phyloP scores from a whole-genome alignment of 208 protist genomes.

The Acanthamoeba quina region DNA sequence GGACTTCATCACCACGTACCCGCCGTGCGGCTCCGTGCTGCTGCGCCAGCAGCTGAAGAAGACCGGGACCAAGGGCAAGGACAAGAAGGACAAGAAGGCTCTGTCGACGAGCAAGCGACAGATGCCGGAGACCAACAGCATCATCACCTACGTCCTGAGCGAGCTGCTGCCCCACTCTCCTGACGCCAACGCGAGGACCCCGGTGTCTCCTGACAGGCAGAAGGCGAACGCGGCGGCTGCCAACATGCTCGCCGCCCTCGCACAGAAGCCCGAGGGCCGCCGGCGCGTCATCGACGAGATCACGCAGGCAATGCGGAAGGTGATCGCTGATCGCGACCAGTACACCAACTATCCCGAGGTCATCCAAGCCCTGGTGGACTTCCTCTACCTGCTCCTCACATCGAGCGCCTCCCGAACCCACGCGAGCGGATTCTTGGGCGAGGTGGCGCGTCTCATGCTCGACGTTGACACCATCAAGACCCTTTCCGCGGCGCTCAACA shows the following conservation, averaged over 20 bases:
- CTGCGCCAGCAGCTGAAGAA: conserved; percentile 61
- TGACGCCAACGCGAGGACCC: not conserved
- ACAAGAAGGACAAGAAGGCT: conserved; percentile 60
- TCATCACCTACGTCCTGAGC: conserved; percentile 60
- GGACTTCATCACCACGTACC: conserved; percentile 53
- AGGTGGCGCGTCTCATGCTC: conserved; percentile 57
- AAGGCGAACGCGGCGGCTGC: not conserved
- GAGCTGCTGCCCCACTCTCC: conserved; percentile 16
- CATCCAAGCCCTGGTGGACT: conserved; percentile 67
- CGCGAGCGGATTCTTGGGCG: conserved; percentile 56
- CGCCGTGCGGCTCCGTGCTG: conserved; percentile 56
- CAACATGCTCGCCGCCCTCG: conserved; percentile 61
- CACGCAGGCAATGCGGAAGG: conserved; percentile 41
- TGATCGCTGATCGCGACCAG: not conserved
- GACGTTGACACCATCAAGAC: conserved; percentile 68
- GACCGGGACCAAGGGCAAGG: conserved; percentile 13
- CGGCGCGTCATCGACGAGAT: conserved; percentile 62
- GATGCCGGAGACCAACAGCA: conserved; percentile 32
- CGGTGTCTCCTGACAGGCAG: not conserved
- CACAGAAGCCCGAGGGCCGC: conserved; percentile 59
- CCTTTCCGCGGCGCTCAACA: conserved; percentile 36
- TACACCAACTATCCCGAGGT: conserved; percentile 55
- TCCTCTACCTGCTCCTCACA: conserved; percentile 65
- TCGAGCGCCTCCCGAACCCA: conserved; percentile 28
- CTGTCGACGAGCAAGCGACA: not conserved